These are phyloP conservation scores for Danielozyma ontarioensis DNA, from an alignment of 805 yeast genomes.

Conservation along the genomic window DNA sequence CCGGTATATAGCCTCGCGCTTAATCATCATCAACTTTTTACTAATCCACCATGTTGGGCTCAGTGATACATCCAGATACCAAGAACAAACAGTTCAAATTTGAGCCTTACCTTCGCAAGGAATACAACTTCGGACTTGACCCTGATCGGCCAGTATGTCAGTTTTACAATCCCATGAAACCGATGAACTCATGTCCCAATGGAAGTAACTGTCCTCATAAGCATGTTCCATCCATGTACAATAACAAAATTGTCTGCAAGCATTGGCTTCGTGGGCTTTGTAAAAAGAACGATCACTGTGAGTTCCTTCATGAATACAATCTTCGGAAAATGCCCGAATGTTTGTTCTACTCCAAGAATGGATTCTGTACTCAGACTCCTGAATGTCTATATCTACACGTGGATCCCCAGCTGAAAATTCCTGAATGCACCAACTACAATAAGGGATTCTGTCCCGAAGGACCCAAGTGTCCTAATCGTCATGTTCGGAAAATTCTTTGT, in stretches of 20 bases:
- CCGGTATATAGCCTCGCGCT: too few relatives aligned
- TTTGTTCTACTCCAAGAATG: constrained; percentile 74
- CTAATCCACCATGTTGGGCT: constrained; percentile 14
- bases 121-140: constrained; percentile 75
- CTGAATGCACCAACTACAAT: constrained; percentile 78
- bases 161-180: constrained; percentile 48
- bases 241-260: constrained; percentile 78
- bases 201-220: constrained; percentile 85
- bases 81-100: constrained; percentile 48
- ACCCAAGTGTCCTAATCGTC: constrained; percentile 78
- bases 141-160: constrained; percentile 80
- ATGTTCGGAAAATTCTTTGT: constrained; percentile 70
- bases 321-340: constrained; percentile 96
- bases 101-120: constrained; percentile 77
- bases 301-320: constrained; percentile 92
- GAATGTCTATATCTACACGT: constrained; percentile 92
- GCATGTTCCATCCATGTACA: constrained; percentile 57
- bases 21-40: too few relatives aligned
- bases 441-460: constrained; percentile 92
- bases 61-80: constrained; percentile 38
- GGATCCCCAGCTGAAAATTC: constrained; percentile 84
- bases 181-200: constrained; percentile 69
- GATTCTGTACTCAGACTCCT: constrained; percentile 85
- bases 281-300: constrained; percentile 95
- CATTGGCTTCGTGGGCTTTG: constrained; percentile 98